Evolutionary conservation across 305 asterid genomes (phyloP).

Genomic region (Fraxinus floribunda): DNA sequence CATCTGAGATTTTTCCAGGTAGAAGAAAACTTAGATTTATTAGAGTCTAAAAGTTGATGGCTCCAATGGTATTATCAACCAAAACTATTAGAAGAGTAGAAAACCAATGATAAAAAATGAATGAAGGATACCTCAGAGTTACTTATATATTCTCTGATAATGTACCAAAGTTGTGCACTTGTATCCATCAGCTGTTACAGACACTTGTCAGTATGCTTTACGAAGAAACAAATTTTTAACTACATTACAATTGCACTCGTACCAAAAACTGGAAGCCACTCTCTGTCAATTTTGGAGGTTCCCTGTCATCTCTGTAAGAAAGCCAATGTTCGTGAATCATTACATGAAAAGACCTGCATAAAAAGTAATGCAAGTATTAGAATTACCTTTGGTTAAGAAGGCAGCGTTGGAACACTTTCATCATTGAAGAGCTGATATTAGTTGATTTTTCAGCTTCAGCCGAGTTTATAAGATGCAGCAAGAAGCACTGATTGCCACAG

Average conservation of each 20-base stretch:
- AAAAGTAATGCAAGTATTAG: constrained; percentile 22
- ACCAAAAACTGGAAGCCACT: constrained; percentile 99
- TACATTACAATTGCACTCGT: constrained; percentile 29
- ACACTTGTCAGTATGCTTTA: constrained; percentile 38
- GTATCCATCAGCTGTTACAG: constrained; percentile 89
- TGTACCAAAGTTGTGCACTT: constrained; percentile 98
- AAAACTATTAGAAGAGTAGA: neutral
- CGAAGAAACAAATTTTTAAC: constrained; percentile 25
- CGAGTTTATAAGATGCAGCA: constrained; percentile 94
- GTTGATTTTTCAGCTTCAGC: constrained; percentile 75
- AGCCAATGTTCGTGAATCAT: constrained; percentile 23
- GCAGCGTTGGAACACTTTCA: constrained; percentile 94
- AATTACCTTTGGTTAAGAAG: constrained; percentile 83
- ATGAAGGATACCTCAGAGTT: constrained; percentile 74
- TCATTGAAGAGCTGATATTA: constrained; percentile 88
- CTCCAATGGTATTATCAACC: neutral
- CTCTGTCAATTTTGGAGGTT: constrained; percentile 79
- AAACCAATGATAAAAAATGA: neutral
- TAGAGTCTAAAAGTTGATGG: neutral
- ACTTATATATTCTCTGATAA: constrained; percentile 90
- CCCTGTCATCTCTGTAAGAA: constrained; percentile 80
- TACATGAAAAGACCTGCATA: constrained; percentile 21
- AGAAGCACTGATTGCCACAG: constrained; percentile 70
- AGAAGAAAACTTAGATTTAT: neutral
- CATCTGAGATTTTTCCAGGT: neutral